Evolutionary conservation across 129 eudicot genomes (phyloP).

Genomic region (Lonicera japonica): DNA sequence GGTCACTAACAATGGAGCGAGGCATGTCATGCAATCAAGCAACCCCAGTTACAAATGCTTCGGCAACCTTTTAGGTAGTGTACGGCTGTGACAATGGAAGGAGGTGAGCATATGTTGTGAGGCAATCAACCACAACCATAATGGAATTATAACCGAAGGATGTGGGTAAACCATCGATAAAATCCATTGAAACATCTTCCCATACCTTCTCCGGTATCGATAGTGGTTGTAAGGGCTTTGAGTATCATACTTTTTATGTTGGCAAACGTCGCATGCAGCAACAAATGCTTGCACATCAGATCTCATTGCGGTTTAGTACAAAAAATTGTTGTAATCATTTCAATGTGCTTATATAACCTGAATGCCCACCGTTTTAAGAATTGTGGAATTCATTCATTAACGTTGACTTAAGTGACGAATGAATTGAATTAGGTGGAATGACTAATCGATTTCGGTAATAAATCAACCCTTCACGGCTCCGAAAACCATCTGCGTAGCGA

Average conservation of each 20-base stretch:
- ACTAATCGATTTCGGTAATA: too few species aligned
- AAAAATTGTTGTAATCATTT: too few species aligned
- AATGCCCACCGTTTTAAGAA: too few species aligned
- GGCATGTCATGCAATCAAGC: not conserved
- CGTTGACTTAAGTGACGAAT: too few species aligned
- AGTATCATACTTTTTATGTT: not conserved
- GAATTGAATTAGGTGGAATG: too few species aligned
- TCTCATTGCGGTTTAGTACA: too few species aligned
- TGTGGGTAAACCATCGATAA: not conserved
- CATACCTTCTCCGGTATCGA: slow-evolving; percentile 2
- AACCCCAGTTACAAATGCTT: not conserved
- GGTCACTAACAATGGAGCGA: too few species aligned
- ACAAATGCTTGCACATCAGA: not conserved
- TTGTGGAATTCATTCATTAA: too few species aligned
- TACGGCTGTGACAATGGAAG: not conserved
- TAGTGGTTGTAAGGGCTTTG: not conserved
- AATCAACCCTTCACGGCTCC: too few species aligned
- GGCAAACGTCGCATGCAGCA: not conserved
- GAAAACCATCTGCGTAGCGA: too few species aligned
- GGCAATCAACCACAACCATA: not conserved
- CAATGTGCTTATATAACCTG: too few species aligned
- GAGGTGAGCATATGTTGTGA: not conserved
- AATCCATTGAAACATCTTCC: slow-evolving; percentile 3
- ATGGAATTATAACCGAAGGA: not conserved
- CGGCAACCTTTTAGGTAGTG: not conserved